Evolutionary conservation across 352 stramenopile genomes (phyloP).

Genomic region (Phytopythium cucurbitacearum): DNA sequence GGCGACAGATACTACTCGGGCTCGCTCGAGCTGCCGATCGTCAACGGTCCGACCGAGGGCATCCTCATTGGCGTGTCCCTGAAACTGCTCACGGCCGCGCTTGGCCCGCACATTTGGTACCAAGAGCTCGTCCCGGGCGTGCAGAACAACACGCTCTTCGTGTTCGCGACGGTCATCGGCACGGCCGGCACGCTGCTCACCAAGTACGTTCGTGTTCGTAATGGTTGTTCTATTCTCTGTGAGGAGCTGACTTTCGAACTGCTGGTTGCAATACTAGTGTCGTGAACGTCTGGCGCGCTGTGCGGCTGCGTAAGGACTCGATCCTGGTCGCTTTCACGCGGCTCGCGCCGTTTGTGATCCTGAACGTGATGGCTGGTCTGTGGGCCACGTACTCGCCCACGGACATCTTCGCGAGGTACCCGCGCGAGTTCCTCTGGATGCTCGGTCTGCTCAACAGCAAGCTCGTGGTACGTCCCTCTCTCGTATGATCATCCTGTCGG

Average conservation of each 20-base stretch:
- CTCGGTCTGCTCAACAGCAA: constrained; percentile 86
- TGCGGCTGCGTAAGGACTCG: constrained; percentile 64
- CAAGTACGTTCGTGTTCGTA: constrained; percentile 53
- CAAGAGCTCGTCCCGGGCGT: constrained; percentile 52
- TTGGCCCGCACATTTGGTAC: constrained; percentile 70
- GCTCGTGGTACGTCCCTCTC: constrained; percentile 54
- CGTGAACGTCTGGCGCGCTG: constrained; percentile 66
- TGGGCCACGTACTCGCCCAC: constrained; percentile 74
- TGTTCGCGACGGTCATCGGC: constrained; percentile 56
- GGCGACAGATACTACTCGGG: constrained; percentile 90
- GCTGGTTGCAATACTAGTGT: constrained; percentile 27
- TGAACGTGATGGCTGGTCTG: constrained; percentile 63
- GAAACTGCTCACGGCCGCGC: constrained; percentile 65
- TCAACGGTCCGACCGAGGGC: constrained; percentile 97
- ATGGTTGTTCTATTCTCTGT: constrained; percentile 3
- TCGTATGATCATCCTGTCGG: neutral
- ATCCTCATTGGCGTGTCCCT: constrained; percentile 84
- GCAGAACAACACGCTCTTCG: constrained; percentile 83
- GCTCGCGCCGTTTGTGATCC: constrained; percentile 62
- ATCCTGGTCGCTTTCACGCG: constrained; percentile 78
- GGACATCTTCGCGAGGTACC: constrained; percentile 69
- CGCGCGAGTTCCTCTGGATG: constrained; percentile 86
- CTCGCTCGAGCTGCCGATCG: constrained; percentile 91
- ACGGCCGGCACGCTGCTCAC: constrained; percentile 55
- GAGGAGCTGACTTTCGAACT: constrained; percentile 3